Percentiles rank a stretch among this genome's conserved stretches.
Evolutionary conservation across 2,329 filamentous ascomycete genomes (phyloP).

Genomic region (Pseudogymnoascus sp.): DNA sequence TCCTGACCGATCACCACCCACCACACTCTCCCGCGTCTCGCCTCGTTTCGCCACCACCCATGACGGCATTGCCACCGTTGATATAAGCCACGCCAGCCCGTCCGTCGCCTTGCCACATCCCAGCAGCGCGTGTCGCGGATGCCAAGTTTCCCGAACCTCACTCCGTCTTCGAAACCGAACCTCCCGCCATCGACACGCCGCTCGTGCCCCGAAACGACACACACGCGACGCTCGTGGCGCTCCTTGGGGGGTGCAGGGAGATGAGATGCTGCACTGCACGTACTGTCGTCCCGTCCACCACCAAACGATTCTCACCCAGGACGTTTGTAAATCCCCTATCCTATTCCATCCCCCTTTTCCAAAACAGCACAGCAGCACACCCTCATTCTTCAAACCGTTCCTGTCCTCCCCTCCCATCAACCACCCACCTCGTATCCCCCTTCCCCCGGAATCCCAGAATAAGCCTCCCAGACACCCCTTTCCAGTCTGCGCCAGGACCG

Average conservation of each 20-base stretch:
- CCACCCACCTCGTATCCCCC: background rate
- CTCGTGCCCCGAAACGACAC: background rate
- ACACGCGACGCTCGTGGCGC: background rate
- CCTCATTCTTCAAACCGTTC: background rate
- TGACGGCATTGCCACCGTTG: constrained; percentile 2
- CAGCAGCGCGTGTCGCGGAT: background rate
- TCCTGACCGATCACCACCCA: background rate
- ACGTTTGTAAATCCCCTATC: background rate
- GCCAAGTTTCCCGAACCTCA: background rate
- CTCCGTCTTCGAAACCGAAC: background rate
- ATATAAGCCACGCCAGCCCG: background rate
- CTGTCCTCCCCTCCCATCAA: background rate
- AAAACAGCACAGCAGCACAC: background rate
- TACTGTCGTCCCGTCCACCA: background rate
- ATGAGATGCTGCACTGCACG: background rate
- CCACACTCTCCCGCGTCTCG: background rate
- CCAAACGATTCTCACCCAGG: background rate
- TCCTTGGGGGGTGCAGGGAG: background rate
- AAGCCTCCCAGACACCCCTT: background rate
- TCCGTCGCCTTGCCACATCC: background rate
- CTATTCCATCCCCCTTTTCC: background rate
- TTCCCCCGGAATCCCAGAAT: background rate
- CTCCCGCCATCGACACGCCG: background rate
- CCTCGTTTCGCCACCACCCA: background rate
- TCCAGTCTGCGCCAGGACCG: background rate